These are phyloP conservation scores for Cladorrhinum sp. DNA, from an alignment of 2,329 filamentous ascomycete species.

Conservation along the genomic window DNA sequence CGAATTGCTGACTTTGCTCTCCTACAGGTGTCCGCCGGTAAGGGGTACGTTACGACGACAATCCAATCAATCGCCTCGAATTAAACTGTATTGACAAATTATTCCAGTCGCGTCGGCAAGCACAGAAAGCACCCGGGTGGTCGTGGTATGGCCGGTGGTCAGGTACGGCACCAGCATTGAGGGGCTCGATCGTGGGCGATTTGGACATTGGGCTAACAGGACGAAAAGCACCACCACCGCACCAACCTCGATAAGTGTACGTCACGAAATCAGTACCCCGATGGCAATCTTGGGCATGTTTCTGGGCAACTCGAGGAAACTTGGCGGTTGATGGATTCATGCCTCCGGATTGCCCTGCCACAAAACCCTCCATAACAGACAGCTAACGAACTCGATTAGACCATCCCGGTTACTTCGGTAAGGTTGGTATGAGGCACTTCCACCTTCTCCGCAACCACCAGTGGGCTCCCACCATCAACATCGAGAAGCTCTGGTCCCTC, in stretches of 20 bases:
- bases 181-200: slow-evolving; percentile 10
- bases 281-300: slow-evolving; percentile 12
- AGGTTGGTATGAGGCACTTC: slow-evolving; percentile 93
- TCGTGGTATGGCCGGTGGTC: slow-evolving; percentile 93
- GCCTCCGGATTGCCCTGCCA: slow-evolving; percentile 10
- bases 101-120: slow-evolving; percentile 78
- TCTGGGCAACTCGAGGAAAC: neutral
- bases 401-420: slow-evolving; percentile 99
- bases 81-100: slow-evolving; percentile 20
- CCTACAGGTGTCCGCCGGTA: slow-evolving; percentile 88
- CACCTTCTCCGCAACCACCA: slow-evolving; percentile 93
- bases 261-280: slow-evolving; percentile 49
- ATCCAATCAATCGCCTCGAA: slow-evolving; percentile 20
- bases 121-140: slow-evolving; percentile 88
- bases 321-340: neutral
- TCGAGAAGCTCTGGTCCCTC: slow-evolving; percentile 96
- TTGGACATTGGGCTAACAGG: slow-evolving; percentile 19
- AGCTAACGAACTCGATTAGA: slow-evolving; percentile 50
- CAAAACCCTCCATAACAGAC: slow-evolving; percentile 58
- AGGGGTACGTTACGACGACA: slow-evolving; percentile 52
- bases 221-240: slow-evolving; percentile 76
- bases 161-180: slow-evolving; percentile 38
- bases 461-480: slow-evolving; percentile 98
- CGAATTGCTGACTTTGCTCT: slow-evolving; percentile 33
- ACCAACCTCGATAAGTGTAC: slow-evolving; percentile 73